phyloP scores from a whole-genome alignment of 1,284 basidiomycete species.

The Cryptococcus depauperatus region DNA sequence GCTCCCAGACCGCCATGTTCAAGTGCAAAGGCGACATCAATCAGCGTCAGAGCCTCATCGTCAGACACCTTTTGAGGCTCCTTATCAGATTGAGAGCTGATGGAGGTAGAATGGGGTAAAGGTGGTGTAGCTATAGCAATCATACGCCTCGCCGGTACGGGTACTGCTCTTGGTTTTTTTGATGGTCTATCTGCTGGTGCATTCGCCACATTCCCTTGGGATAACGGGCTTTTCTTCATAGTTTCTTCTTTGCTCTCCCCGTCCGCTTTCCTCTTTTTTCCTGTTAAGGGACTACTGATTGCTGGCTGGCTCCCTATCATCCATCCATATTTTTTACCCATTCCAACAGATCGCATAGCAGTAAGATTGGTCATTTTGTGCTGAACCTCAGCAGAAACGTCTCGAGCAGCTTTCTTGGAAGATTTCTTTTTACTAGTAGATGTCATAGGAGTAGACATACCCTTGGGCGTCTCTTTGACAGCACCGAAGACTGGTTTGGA shows the following conservation, averaged over 20 bases:
- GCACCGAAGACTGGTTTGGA: slow-evolving; percentile 19
- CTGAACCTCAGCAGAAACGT: slow-evolving; percentile 33
- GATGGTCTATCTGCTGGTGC: slow-evolving; percentile 6
- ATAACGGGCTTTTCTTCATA: not conserved
- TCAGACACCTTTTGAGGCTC: slow-evolving; percentile 14
- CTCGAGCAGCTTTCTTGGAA: slow-evolving; percentile 10
- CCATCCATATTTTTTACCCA: slow-evolving; percentile 37
- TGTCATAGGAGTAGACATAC: not conserved
- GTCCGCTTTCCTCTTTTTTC: slow-evolving; percentile 18
- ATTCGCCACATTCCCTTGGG: slow-evolving; percentile 13
- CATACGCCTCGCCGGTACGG: slow-evolving; percentile 8
- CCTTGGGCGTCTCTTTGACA: slow-evolving; percentile 11
- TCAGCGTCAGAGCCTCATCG: slow-evolving; percentile 32
- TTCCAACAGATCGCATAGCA: slow-evolving; percentile 22
- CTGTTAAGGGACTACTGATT: slow-evolving; percentile 19
- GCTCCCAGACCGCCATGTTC: slow-evolving; percentile 28
- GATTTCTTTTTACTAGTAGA: slow-evolving; percentile 10
- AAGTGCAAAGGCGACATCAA: slow-evolving; percentile 38
- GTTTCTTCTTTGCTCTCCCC: slow-evolving; percentile 7
- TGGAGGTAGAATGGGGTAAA: not conserved
- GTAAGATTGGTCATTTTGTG: slow-evolving; percentile 36
- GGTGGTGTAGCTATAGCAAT: slow-evolving; percentile 1
- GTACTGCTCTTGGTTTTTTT: slow-evolving; percentile 6
- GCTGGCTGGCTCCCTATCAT: slow-evolving; percentile 25
- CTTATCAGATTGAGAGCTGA: not conserved